Conservation (phyloP, 306 rosid genomes). For the Carpinus fangiana region DNA sequence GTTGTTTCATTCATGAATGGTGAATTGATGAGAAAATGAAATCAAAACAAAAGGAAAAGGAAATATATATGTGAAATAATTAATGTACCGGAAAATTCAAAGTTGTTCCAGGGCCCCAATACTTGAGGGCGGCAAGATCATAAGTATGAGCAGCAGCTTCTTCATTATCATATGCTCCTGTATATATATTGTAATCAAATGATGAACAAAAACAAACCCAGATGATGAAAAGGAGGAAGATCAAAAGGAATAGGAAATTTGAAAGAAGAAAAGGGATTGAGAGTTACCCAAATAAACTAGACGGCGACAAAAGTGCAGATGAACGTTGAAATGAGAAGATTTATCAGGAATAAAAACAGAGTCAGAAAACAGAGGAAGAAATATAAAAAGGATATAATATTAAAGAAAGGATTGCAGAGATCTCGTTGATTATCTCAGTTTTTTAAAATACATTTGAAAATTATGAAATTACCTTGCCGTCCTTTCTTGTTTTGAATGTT, state of each 20-base stretch:
- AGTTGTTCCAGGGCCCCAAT: slow-evolving; percentile 77
- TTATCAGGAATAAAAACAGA: slow-evolving; percentile 46
- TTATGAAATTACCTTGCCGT: slow-evolving; percentile 62
- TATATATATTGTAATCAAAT: neutral
- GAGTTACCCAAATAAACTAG: slow-evolving; percentile 96
- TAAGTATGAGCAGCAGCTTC: slow-evolving; percentile 91
- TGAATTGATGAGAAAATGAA: neutral
- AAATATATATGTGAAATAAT: neutral
- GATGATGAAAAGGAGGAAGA: neutral
- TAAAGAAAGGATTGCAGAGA: slow-evolving; percentile 38
- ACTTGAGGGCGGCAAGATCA: slow-evolving; percentile 94
- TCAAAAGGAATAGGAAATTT: neutral
- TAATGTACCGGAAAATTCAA: slow-evolving; percentile 77
- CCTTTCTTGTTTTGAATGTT: slow-evolving; percentile 86
- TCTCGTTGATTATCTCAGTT: slow-evolving; percentile 50
- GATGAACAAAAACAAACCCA: neutral
- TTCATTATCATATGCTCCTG: slow-evolving; percentile 88
- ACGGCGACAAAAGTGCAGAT: slow-evolving; percentile 48
- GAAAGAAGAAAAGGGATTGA: neutral
- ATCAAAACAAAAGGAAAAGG: neutral
- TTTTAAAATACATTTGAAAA: neutral
- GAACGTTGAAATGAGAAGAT: slow-evolving; percentile 65
- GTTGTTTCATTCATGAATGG: slow-evolving; percentile 26
- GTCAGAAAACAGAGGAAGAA: slow-evolving; percentile 47
- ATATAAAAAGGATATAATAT: neutral